A percentile compares a stretch with the other conserved stretches of the same genome.
Evolutionary conservation across 2,329 filamentous ascomycete genomes (phyloP).

Genomic region (Penicillium janthinellum): DNA sequence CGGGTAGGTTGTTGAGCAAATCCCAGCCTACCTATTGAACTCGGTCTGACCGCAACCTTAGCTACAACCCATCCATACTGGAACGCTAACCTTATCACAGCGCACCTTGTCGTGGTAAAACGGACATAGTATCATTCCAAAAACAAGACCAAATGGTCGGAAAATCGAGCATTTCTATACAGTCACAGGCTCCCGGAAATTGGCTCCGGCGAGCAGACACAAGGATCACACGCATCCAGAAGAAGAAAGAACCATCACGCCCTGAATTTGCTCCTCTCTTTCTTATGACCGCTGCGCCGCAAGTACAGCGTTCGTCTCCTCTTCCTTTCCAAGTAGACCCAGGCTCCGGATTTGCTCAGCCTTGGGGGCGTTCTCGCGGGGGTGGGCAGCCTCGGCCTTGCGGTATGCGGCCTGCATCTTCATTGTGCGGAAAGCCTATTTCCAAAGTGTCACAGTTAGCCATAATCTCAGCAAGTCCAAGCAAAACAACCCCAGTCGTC

Average conservation of each 20-base stretch:
- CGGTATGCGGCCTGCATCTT: constrained; percentile 83
- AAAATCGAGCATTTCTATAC: constrained; percentile 39
- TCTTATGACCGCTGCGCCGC: constrained; percentile 30
- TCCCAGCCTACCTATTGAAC: too few relatives aligned
- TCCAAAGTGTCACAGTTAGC: constrained; percentile 9
- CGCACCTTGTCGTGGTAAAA: constrained; percentile 11
- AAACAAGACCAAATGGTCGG: constrained; percentile 20
- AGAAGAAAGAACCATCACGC: constrained; percentile 31
- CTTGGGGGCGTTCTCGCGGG: constrained; percentile 77
- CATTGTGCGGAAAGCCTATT: constrained; percentile 73
- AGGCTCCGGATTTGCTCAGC: constrained; percentile 85
- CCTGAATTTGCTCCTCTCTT: constrained; percentile 20
- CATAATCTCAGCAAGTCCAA: background rate
- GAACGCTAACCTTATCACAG: background rate
- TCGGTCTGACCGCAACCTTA: background rate
- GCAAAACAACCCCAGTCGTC: background rate
- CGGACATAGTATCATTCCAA: constrained; percentile 30
- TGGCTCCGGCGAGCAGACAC: constrained; percentile 26
- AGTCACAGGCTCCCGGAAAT: constrained; percentile 30
- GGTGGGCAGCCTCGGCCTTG: constrained; percentile 72
- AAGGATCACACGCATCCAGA: constrained; percentile 31
- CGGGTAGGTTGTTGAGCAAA: background rate
- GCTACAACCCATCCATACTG: background rate
- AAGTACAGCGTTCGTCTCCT: constrained; percentile 68
- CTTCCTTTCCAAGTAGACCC: constrained; percentile 79